These are phyloP conservation scores for Arctium minus DNA, from an alignment of 129 eudicot genomes.

Conservation along the genomic window DNA sequence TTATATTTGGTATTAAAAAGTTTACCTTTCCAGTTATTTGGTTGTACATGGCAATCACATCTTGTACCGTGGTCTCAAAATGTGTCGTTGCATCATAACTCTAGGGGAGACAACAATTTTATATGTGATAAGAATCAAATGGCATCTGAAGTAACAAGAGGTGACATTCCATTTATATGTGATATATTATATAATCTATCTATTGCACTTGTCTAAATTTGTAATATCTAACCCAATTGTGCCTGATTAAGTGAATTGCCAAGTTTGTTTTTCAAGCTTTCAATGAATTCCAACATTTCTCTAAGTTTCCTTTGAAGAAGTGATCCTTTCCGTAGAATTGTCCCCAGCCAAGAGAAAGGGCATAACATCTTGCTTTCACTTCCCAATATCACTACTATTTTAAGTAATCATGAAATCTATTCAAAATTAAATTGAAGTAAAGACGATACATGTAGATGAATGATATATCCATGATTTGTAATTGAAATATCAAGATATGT, in stretches of 20 bases:
- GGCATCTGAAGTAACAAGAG: neutral
- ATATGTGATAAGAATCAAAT: neutral
- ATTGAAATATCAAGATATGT: neutral
- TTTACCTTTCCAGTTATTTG: slow-evolving; percentile 66
- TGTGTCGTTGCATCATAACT: slow-evolving; percentile 72
- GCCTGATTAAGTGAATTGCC: no score
- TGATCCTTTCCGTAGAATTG: no score
- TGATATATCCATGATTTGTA: neutral
- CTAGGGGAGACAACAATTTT: slow-evolving; percentile 29
- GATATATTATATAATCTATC: no score
- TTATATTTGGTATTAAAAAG: neutral
- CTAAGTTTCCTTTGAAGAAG: no score
- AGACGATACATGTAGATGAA: neutral
- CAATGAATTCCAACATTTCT: no score
- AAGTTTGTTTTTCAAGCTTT: no score
- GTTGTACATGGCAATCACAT: slow-evolving; percentile 62
- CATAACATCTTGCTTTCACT: no score
- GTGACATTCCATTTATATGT: neutral
- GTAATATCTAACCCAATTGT: no score
- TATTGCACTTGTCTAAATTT: no score
- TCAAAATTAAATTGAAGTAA: neutral
- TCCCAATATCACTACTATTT: no score
- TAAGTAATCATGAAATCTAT: no score
- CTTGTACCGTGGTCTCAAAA: slow-evolving; percentile 64
- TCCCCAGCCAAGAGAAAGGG: no score